Evolutionary conservation across 495 filamentous ascomycete species (phyloP).

Genomic region (Talaromyces stipitatus): DNA sequence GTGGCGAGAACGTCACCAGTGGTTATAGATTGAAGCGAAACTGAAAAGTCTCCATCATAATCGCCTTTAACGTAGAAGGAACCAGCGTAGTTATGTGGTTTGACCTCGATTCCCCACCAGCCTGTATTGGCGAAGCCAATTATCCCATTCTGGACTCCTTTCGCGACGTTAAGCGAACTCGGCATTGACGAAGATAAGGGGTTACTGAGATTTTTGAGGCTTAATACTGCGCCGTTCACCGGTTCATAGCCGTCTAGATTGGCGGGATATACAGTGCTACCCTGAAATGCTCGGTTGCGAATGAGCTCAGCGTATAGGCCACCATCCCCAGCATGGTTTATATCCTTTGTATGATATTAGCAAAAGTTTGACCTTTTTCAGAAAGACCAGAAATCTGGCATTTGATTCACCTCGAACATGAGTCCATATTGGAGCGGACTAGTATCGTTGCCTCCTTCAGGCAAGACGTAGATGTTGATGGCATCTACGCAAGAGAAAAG

Average conservation of each 20-base stretch:
- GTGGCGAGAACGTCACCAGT: not conserved
- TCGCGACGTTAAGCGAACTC: slow-evolving; percentile 50
- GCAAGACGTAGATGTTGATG: not conserved
- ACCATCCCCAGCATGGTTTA: slow-evolving; percentile 69
- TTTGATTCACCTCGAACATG: slow-evolving; percentile 46
- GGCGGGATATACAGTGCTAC: slow-evolving; percentile 19
- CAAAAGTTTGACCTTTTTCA: slow-evolving; percentile 3
- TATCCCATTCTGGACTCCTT: slow-evolving; percentile 22
- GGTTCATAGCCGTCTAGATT: slow-evolving; percentile 48
- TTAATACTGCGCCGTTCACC: slow-evolving; percentile 42
- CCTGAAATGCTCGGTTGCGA: slow-evolving; percentile 67
- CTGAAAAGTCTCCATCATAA: slow-evolving; percentile 14
- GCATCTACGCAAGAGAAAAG: not conserved
- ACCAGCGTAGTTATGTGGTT: slow-evolving; percentile 41
- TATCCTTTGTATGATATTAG: slow-evolving; percentile 35
- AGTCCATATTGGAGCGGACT: slow-evolving; percentile 24
- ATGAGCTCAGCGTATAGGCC: slow-evolving; percentile 72
- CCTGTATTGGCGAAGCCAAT: slow-evolving; percentile 54
- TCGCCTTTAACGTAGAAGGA: slow-evolving; percentile 51
- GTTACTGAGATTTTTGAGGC: slow-evolving; percentile 30
- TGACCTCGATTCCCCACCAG: slow-evolving; percentile 55
- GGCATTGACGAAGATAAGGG: slow-evolving; percentile 47
- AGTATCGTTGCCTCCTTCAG: not conserved
- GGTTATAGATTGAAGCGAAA: not conserved
- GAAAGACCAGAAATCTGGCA: too few relatives aligned